Base-by-base conservation (phyloP, 441 rosid genomes). In the Erysimum pusillum region DNA sequence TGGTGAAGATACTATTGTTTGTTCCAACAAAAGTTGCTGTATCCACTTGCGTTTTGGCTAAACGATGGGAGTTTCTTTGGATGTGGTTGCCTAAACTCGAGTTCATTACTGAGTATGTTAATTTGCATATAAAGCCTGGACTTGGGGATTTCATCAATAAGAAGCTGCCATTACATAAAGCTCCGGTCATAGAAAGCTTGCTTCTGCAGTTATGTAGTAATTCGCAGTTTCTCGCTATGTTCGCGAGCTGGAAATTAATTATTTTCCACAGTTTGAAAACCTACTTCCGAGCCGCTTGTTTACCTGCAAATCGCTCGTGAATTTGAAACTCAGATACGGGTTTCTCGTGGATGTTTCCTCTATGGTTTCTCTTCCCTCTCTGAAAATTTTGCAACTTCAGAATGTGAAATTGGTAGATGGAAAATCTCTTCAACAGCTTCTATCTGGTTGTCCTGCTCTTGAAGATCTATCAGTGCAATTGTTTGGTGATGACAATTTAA, bases 341-440 rank as follows among this genome's bases (percentile, higher is more conserved):
- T 3, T 2, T 31, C 63, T 52, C 15, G 0, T 3, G 9, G 34
- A 51, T 72, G 63, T 52, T 15, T 44, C 69, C n/a, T 12, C 52
- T 5, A 15, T 18, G 61, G 61, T 6, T 7, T 72, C 62, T 48
- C 69, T 72, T 39, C 52, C 60, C 2, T 61, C 60, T 48, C 46
- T 72, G 60, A 71, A 71, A 36, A 44, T 11, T 44, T 45, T 70
- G 56, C 10, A 1, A 3, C 28, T 25, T 25, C 3, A 25, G 3
- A 25, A 3, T 1, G 28, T 53, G 63, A 9, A 0, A 10, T 68
- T 9, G 7, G 7, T 34, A 31, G 56, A 58, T 45, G 9, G 36
- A 12, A 5, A 45, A 45, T 36, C 35, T 28, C 28, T 70, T 44
- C 22, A 44, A 44, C 35, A 8, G 45, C 56, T 45, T 45, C 20